A percentile compares a stretch with the other conserved stretches of the same genome.
Evolutionary conservation across 441 rosid species (phyloP).

Genomic region (Populus hybrid): DNA sequence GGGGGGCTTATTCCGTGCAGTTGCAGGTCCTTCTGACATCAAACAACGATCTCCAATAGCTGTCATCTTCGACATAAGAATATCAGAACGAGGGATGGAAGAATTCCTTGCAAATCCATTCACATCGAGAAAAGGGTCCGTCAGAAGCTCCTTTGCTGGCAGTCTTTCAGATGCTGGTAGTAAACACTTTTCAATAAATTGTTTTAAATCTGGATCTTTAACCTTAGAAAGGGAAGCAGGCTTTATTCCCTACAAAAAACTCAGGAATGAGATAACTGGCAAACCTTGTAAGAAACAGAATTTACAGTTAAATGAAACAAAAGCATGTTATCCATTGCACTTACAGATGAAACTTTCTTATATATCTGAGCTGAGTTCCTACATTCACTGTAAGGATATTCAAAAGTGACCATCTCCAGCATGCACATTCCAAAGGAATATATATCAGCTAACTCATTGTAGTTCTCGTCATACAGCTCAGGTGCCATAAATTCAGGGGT

Average conservation of each 20-base stretch:
- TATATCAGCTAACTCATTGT: conserved; percentile 69
- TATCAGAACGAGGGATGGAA: conserved; percentile 57
- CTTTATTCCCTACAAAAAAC: conserved; percentile 45
- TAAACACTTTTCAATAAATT: conserved; percentile 73
- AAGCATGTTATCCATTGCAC: conserved; percentile 1
- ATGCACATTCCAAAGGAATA: conserved; percentile 84
- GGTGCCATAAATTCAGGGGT: conserved; percentile 38
- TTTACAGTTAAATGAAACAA: background rate
- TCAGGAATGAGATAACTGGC: background rate
- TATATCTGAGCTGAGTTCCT: conserved; percentile 63
- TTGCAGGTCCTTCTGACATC: conserved; percentile 28
- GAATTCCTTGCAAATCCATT: conserved; percentile 37
- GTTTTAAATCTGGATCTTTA: conserved; percentile 54
- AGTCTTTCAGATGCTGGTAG: conserved; percentile 52
- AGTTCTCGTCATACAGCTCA: conserved; percentile 76
- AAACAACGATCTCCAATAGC: conserved; percentile 39
- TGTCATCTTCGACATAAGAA: conserved; percentile 57
- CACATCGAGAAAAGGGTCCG: conserved; percentile 55
- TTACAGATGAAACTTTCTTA: conserved; percentile 74
- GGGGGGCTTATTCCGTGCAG: conserved; percentile 28
- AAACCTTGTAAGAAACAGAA: background rate
- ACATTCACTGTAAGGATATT: conserved; percentile 73
- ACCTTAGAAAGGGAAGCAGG: conserved; percentile 66
- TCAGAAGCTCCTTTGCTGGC: conserved; percentile 58
- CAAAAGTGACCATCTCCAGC: conserved; percentile 71